Evolutionary conservation across 1,284 basidiomycete species (phyloP), one percentile per base, ranked within the genome.

Genomic region (Pyrrhoderma noxium): DNA sequence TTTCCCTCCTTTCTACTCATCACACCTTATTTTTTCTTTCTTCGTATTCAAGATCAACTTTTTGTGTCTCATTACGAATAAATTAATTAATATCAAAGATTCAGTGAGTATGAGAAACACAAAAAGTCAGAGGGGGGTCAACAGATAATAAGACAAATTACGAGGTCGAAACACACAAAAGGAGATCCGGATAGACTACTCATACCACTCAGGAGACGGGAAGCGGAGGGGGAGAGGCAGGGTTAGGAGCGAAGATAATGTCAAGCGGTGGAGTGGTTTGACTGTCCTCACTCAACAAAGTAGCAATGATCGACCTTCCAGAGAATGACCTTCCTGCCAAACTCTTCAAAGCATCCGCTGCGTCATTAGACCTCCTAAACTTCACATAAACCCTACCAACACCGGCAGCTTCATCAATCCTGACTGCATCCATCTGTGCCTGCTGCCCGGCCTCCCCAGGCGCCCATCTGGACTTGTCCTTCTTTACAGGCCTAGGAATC

Each of bases 331-430:
- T 75, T 13, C 93, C 93, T 11, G 94, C 93, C 47, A 97, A 75
- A 34, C 83, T 80, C 64, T 86, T 85, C 65, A 97, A 74, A 27
- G 88, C 94, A 53, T 66, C 69, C 37, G 73, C 72, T 13, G 91
- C 90, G 47, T 79, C 71, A 7, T 72, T 70, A 4, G 82, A 65
- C 40, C 83, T 73, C 25, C 58, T 60, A 66, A 87, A 97, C 68
- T 89, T 87, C 59, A 97, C 91, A 66, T 94, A 97, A 14, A 97
- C 94, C 46, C 93, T 77, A 14, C 93, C 93, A 19, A 97, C 94
- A 45, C 94, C 93, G 2, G 86, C 77, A 38, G 91, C 89, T 65
- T 95, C 92, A 65, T 93, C 89, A 39, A 74, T 72, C 50, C 82
- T 75, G 53, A 75, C 73, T 21, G 79, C 81, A 64, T 89, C 82